phyloP scores from a whole-genome alignment of 139 green algal genomes.

The Chlamydomonas eustigma region DNA sequence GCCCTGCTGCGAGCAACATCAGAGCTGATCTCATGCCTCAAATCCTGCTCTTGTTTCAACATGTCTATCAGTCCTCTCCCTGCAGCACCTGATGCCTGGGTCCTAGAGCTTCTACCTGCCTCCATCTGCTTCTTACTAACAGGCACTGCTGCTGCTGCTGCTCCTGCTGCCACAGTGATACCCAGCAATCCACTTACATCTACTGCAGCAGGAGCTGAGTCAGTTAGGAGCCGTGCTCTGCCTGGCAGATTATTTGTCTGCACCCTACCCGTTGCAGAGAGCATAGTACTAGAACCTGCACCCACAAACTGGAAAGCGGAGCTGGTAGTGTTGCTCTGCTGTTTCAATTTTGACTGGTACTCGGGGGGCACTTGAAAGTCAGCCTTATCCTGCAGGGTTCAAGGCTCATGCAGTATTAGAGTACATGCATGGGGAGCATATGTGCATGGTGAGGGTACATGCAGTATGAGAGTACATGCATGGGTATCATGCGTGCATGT shows the following conservation, averaged over 20 bases:
- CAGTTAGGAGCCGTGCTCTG: conserved; percentile 5
- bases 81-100: too few relatives aligned
- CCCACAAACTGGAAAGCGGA: neutral
- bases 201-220: conserved; percentile 2
- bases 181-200: conserved; percentile 19
- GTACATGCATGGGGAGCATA: conserved; percentile 11
- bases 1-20: too few relatives aligned
- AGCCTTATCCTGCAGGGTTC: conserved; percentile 39
- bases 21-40: too few relatives aligned
- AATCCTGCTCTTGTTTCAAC: too few relatives aligned
- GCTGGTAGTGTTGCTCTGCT: neutral
- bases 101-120: too few relatives aligned
- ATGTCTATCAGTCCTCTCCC: too few relatives aligned
- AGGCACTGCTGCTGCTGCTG: neutral
- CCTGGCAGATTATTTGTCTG: neutral
- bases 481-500: too few relatives aligned
- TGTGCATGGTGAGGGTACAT: neutral
- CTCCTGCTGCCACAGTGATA: neutral
- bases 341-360: conserved; percentile 14
- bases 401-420: neutral
- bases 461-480: neutral
- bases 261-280: neutral
- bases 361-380: conserved; percentile 17
- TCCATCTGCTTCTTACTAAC: too few relatives aligned
- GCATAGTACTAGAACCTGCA: neutral